Evolutionary conservation across 2,329 filamentous ascomycete species (phyloP), one percentile per base, ranked within the genome.

Genomic region (Pseudocercospora macadamiae): DNA sequence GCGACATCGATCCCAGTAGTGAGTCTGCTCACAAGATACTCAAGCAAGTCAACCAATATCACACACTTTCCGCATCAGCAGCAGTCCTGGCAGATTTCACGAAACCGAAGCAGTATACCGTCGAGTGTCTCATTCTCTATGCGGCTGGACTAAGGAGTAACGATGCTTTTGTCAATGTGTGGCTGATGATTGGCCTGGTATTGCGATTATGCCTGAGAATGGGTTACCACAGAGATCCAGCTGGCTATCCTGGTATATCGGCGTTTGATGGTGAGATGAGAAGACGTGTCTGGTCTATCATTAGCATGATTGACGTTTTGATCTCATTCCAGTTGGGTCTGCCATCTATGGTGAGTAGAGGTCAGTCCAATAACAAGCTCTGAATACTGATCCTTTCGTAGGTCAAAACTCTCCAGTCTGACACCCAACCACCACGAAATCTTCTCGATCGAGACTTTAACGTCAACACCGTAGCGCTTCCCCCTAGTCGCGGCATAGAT

Each of bases 271-370:
- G 74, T 2, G 79, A 82, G 62, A 82, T 82, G 77, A 71, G 80
- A 18, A 70, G 77, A 26, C 70, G 79, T 1, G 63, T 76, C 0
- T 82, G 80, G 79, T 69, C 73, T 5, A 69, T 73, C 0, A 66
- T 80, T 1, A 74, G 71, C 42, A 78, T 79, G 63, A 64, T 80
- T 3, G 80, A 82, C 30, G 70, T 78, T 0, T 60, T 81, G 7
- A 72, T 80, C 37, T 80, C 78, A 0, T 80, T 79, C 39, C 77
- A 81, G 55, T 71, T 81, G 34, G 80, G 80, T 0, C 69, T 82
- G 16, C 80, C 80, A 2, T 77, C 77, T n/a, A 78, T 81, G 74
- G 75, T 81, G 10, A 72, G 73, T 55, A 36, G 10, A 3, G 3
- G n/a, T 3, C 1, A 26, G 12, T 8, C 26, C 6, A 9, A 9